These are phyloP conservation scores for Microstegium vimineum DNA, from an alignment of 176 grass and related monocot species.

Conservation along the genomic window DNA sequence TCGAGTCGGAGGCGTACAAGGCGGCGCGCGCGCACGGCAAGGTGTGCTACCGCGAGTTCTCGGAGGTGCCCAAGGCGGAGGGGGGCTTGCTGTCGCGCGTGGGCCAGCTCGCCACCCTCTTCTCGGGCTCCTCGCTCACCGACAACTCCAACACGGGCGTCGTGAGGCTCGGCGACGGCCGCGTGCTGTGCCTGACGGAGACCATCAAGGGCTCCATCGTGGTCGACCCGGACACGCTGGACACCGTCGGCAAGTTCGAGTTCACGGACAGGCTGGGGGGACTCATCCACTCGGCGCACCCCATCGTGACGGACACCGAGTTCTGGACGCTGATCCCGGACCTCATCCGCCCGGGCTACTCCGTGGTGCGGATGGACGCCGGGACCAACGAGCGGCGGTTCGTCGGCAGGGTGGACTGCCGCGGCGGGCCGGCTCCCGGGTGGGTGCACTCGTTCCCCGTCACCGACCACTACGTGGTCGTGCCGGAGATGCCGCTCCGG, in stretches of 20 bases:
- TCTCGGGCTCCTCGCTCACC: constrained; percentile 87
- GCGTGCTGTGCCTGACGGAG: constrained; percentile 93
- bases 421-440: constrained; percentile 77
- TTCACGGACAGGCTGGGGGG: constrained; percentile 74
- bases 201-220: constrained; percentile 90
- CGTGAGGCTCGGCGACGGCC: constrained; percentile 85
- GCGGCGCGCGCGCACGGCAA: constrained; percentile 64
- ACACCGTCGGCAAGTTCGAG: constrained; percentile 81
- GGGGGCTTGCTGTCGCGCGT: constrained; percentile 43
- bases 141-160: constrained; percentile 99
- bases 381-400: constrained; percentile 76
- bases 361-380: constrained; percentile 70
- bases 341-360: constrained; percentile 68
- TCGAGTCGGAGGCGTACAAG: constrained; percentile 95
- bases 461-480: constrained; percentile 81
- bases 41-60: constrained; percentile 96
- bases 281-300: constrained; percentile 90
- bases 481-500: constrained; percentile 96
- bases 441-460: constrained; percentile 98
- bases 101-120: constrained; percentile 65
- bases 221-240: constrained; percentile 85
- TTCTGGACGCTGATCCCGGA: constrained; percentile 89
- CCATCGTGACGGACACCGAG: constrained; percentile 74
- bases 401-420: constrained; percentile 79
- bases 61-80: constrained; percentile 67